Evolutionary conservation across 1,284 basidiomycete species (phyloP).

Genomic region (Kalmanozyma brasiliensis): DNA sequence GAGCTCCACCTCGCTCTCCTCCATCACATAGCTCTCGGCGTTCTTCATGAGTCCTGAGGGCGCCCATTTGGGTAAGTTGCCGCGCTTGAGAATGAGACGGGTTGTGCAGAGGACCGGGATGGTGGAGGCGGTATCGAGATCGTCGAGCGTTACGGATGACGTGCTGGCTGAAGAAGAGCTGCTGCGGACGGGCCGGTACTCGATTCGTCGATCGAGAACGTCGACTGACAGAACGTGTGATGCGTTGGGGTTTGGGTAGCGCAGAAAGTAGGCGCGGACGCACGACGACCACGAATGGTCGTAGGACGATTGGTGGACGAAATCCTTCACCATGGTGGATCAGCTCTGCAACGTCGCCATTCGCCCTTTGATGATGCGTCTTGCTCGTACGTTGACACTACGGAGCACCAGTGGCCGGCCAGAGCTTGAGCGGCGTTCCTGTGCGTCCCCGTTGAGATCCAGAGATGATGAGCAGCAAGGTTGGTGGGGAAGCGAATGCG

Average conservation of each 20-base stretch:
- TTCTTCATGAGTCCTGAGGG: conserved; percentile 77
- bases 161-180: conserved; percentile 22
- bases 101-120: conserved; percentile 83
- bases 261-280: conserved; percentile 82
- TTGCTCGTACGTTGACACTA: too few species aligned
- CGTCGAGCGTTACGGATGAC: conserved; percentile 23
- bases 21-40: conserved; percentile 66
- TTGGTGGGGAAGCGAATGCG: not conserved
- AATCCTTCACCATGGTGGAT: conserved; percentile 45
- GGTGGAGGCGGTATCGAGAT: conserved; percentile 66
- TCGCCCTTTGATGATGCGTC: too few species aligned
- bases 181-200: conserved; percentile 47
- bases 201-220: conserved; percentile 79
- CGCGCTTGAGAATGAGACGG: conserved; percentile 89
- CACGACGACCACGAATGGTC: conserved; percentile 57
- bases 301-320: conserved; percentile 44
- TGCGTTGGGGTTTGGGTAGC: conserved; percentile 96
- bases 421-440: too few species aligned
- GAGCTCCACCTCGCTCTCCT: conserved; percentile 66
- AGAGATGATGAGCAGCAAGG: not conserved
- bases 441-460: too few species aligned
- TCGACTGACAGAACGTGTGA: conserved; percentile 94
- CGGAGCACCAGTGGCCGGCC: too few species aligned
- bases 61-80: conserved; percentile 89
- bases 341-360: not conserved